Conservation (phyloP, 495 filamentous ascomycete species). For the Annulohypoxylon moriforme region DNA sequence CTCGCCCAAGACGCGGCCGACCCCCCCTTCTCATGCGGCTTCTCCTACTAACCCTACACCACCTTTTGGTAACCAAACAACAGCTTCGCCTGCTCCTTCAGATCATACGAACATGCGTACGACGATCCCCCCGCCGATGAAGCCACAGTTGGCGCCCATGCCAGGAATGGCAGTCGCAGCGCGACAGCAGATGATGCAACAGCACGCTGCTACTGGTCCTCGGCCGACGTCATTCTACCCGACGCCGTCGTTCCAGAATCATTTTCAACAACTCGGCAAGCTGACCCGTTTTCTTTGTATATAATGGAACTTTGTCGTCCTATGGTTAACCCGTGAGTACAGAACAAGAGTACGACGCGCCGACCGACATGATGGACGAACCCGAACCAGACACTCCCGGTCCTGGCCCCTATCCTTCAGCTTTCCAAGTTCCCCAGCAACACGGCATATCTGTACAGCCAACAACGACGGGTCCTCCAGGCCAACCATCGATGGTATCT, state of each 20-base stretch:
- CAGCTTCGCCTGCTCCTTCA: conserved; percentile 72
- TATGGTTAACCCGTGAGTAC: conserved; percentile 81
- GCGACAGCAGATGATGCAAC: conserved; percentile 49
- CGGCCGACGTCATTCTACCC: conserved; percentile 72
- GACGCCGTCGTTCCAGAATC: conserved; percentile 84
- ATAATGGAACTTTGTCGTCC: conserved; percentile 80
- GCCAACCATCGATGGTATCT: conserved; percentile 47
- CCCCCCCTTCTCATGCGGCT: conserved; percentile 82
- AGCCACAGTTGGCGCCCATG: conserved; percentile 53
- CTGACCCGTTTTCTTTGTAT: conserved; percentile 69
- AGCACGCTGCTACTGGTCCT: conserved; percentile 54
- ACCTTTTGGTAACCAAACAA: conserved; percentile 73
- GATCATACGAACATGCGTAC: conserved; percentile 62
- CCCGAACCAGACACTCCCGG: conserved; percentile 75
- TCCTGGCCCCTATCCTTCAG: conserved; percentile 71
- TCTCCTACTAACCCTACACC: conserved; percentile 83
- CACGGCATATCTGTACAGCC: conserved; percentile 57
- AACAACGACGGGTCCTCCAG: conserved; percentile 53
- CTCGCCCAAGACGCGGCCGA: conserved; percentile 75
- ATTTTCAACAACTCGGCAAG: conserved; percentile 98
- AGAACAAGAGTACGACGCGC: conserved; percentile 99
- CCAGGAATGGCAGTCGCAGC: conserved; percentile 60
- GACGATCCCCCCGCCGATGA: conserved; percentile 54
- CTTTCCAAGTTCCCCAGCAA: conserved; percentile 44
- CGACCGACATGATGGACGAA: conserved; percentile 94